Evolutionary conservation across 495 filamentous ascomycete genomes (phyloP).

Genomic region (Poronia punctata): DNA sequence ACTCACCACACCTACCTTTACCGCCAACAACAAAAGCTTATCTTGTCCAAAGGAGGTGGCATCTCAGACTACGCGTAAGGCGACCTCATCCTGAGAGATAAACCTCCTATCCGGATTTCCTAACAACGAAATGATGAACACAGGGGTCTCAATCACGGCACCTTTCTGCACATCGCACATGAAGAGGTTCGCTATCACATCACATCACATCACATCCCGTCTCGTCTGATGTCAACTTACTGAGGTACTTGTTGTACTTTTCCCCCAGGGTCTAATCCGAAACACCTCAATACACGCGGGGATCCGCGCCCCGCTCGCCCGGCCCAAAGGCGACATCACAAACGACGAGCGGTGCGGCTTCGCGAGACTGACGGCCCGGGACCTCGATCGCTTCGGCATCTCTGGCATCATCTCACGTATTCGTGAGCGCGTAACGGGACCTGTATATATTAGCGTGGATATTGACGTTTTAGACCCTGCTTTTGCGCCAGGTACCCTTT

Average conservation of each 20-base stretch:
- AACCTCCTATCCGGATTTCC: too few relatives aligned
- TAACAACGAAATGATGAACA: not conserved
- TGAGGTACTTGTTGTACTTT: constrained; percentile 30
- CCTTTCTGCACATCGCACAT: constrained; percentile 47
- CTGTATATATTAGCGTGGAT: constrained; percentile 79
- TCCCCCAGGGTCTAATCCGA: constrained; percentile 63
- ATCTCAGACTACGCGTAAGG: constrained; percentile 38
- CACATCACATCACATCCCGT: constrained; percentile 39
- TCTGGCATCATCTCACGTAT: constrained; percentile 71
- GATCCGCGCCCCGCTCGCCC: constrained; percentile 69
- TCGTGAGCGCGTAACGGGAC: constrained; percentile 58
- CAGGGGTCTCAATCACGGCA: constrained; percentile 78
- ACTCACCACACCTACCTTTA: not conserved
- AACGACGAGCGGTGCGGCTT: constrained; percentile 85
- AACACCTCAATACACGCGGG: constrained; percentile 83
- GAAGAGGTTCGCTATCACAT: constrained; percentile 23
- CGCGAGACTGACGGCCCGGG: constrained; percentile 69
- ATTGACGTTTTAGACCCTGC: constrained; percentile 86
- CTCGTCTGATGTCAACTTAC: not conserved
- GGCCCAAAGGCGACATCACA: constrained; percentile 60
- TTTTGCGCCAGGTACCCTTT: constrained; percentile 28
- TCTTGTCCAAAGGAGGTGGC: constrained; percentile 21
- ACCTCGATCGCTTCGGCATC: constrained; percentile 69
- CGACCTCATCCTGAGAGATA: not conserved
- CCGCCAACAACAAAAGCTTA: not conserved